These are phyloP conservation scores for Podila epicladia DNA, from an alignment of 192 early-diverging fungal genomes.

Conservation along the genomic window DNA sequence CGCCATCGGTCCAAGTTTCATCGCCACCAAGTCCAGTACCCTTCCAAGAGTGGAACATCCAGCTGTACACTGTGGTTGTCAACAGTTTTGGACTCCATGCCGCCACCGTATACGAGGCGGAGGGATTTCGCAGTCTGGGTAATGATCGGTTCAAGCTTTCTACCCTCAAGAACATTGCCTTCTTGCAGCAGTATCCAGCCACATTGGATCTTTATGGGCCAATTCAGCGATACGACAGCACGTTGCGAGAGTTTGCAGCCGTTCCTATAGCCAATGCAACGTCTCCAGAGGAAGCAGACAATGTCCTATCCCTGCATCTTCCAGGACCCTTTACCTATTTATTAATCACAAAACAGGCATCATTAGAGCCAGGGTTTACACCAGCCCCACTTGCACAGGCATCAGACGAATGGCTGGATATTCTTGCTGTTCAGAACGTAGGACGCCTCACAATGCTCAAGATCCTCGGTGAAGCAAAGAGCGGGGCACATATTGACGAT, in stretches of 20 bases:
- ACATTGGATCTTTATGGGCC: conserved; percentile 30
- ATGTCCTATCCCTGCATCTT: background rate
- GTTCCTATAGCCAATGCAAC: background rate
- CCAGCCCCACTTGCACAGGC: conserved; percentile 57
- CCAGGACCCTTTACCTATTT: conserved; percentile 56
- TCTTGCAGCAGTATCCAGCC: conserved; percentile 53
- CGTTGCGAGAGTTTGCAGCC: conserved; percentile 1
- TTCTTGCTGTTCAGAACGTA: conserved; percentile 46
- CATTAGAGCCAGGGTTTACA: conserved; percentile 55
- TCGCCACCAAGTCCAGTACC: conserved; percentile 1
- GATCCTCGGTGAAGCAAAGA: conserved; percentile 28
- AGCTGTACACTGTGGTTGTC: conserved; percentile 49
- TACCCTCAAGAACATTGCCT: conserved; percentile 36
- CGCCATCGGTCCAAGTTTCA: background rate
- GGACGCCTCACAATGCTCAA: conserved; percentile 37
- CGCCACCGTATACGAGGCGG: conserved; percentile 55
- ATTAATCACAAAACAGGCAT: conserved; percentile 54
- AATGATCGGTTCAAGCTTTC: conserved; percentile 55
- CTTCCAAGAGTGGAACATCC: conserved; percentile 24
- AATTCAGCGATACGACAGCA: conserved; percentile 35
- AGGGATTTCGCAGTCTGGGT: conserved; percentile 49
- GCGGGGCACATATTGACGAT: conserved; percentile 43
- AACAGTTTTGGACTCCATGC: conserved; percentile 64
- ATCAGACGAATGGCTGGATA: conserved; percentile 52
- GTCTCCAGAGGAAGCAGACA: background rate